These are phyloP conservation scores for Penicillium palitans DNA, from an alignment of 2,329 filamentous ascomycete genomes.

Conservation along the genomic window DNA sequence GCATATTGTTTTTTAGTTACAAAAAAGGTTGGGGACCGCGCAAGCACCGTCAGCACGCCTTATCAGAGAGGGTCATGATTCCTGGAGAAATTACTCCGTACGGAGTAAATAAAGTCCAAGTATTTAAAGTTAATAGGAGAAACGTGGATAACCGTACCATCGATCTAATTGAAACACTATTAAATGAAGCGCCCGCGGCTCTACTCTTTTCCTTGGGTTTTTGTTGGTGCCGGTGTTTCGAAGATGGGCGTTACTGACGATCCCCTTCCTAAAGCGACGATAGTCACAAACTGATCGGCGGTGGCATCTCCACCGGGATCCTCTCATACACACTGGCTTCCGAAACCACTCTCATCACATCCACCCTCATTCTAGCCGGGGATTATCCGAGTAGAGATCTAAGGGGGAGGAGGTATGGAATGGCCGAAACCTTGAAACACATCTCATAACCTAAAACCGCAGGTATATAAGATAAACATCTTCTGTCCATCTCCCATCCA, in stretches of 20 bases:
- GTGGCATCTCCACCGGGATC: neutral
- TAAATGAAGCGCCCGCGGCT: neutral
- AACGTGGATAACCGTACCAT: neutral
- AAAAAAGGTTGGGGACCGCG: too few relatives aligned
- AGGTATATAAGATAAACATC: neutral
- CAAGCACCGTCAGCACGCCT: too few relatives aligned
- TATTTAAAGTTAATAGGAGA: too few relatives aligned
- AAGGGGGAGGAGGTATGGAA: neutral
- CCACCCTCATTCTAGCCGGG: neutral
- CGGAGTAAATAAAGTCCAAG: too few relatives aligned
- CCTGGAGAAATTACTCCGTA: too few relatives aligned
- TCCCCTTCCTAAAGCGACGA: neutral
- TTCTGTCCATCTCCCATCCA: neutral
- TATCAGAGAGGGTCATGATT: too few relatives aligned
- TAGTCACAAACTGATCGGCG: neutral
- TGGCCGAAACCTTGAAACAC: neutral
- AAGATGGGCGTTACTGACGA: neutral
- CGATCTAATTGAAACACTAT: neutral
- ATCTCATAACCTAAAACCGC: neutral
- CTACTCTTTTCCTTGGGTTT: neutral
- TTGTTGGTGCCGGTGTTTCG: neutral
- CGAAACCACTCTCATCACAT: neutral
- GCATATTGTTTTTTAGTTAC: too few relatives aligned
- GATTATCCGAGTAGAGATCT: neutral
- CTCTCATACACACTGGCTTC: neutral